These are phyloP conservation scores for Syncephalastrum monosporum DNA, from an alignment of 371 early-diverging fungal species.

Conservation along the genomic window DNA sequence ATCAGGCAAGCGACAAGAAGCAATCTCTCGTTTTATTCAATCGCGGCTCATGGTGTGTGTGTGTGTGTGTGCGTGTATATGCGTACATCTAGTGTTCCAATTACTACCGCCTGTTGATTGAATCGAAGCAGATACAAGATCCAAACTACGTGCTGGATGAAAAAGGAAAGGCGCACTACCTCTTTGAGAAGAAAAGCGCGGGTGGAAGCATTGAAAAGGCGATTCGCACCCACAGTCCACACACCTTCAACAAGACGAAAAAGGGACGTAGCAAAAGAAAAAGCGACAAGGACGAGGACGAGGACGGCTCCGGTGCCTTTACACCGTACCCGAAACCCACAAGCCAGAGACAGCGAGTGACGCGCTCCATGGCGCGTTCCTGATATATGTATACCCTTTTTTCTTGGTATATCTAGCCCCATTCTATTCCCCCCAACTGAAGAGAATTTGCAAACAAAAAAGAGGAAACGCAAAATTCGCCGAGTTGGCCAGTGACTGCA, in stretches of 20 bases:
- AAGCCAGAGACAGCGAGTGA: slow-evolving; percentile 1
- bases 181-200: slow-evolving; percentile 78
- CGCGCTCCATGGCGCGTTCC: slow-evolving; percentile 1
- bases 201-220: slow-evolving; percentile 74
- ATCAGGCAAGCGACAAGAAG: slow-evolving; percentile 60
- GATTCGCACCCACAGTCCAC: slow-evolving; percentile 69
- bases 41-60: background rate
- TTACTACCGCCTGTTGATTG: slow-evolving; percentile 84
- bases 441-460: background rate
- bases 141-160: slow-evolving; percentile 85
- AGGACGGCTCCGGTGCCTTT: slow-evolving; percentile 5
- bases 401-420: background rate
- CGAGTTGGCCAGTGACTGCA: too few species aligned
- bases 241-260: slow-evolving; percentile 5
- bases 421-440: background rate
- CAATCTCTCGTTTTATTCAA: background rate
- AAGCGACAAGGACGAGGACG: background rate
- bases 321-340: background rate
- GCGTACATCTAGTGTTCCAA: slow-evolving; percentile 77
- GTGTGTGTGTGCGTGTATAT: background rate
- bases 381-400: background rate
- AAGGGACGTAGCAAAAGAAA: slow-evolving; percentile 1
- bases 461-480: background rate
- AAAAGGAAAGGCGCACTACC: slow-evolving; percentile 83
- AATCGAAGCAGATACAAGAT: slow-evolving; percentile 78